These are phyloP conservation scores for Solidago caesia DNA, from an alignment of 129 eudicot species.

Conservation along the genomic window DNA sequence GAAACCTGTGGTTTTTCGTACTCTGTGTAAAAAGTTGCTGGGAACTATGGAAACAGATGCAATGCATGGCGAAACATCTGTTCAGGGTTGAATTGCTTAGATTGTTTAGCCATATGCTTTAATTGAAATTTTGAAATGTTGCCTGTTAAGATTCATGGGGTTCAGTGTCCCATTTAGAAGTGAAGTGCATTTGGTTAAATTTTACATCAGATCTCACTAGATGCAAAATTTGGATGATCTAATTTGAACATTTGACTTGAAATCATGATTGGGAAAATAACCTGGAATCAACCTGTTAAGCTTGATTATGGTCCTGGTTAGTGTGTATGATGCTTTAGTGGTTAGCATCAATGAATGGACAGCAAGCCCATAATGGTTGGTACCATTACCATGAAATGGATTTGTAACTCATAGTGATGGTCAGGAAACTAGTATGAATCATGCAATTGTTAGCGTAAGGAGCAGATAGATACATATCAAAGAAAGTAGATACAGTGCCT, in stretches of 20 bases:
- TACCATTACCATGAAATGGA: neutral
- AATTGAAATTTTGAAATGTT: neutral
- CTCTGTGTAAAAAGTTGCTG: slow-evolving; percentile 1
- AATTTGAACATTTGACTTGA: neutral
- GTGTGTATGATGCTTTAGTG: neutral
- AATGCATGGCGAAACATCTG: slow-evolving; percentile 8
- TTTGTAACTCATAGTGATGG: neutral
- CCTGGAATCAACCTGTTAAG: neutral
- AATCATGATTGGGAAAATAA: neutral
- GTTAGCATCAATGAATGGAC: too few relatives aligned
- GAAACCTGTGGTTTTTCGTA: slow-evolving; percentile 12
- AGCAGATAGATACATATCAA: too few relatives aligned
- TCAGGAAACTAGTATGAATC: too few relatives aligned
- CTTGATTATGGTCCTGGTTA: neutral
- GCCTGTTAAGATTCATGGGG: neutral
- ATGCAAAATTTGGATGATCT: neutral
- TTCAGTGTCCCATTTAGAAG: neutral
- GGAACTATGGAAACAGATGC: slow-evolving; percentile 12
- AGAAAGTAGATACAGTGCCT: neutral
- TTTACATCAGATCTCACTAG: neutral
- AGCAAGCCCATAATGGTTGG: too few relatives aligned
- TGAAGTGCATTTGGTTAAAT: neutral
- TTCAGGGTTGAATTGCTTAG: slow-evolving; percentile 18
- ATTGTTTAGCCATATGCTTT: slow-evolving; percentile 4
- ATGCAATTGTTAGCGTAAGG: too few relatives aligned